Percentiles rank a stretch among this genome's conserved stretches.
Evolutionary conservation across 257 asterid genomes (phyloP).

Genomic region (Solanum rostratum): DNA sequence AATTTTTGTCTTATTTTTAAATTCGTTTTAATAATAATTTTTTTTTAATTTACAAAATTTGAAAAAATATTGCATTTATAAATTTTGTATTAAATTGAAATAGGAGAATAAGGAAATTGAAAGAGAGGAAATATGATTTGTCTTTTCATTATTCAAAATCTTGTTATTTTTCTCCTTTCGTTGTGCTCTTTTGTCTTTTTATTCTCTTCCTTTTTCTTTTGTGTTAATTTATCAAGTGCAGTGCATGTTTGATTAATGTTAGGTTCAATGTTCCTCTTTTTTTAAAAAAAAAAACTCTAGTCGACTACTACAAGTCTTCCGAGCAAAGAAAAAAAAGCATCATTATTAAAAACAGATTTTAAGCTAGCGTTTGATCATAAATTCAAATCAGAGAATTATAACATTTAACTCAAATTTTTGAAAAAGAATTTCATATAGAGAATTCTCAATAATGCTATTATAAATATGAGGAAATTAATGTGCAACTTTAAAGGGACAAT

Average conservation of each 20-base stretch:
- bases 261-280: neutral
- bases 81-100: too few relatives aligned
- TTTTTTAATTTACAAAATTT: too few relatives aligned
- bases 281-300: neutral
- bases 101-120: too few relatives aligned
- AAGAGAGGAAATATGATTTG: too few relatives aligned
- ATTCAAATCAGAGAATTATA: neutral
- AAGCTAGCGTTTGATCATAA: too few relatives aligned
- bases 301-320: neutral
- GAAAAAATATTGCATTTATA: too few relatives aligned
- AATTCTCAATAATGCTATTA: neutral
- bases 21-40: too few relatives aligned
- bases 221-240: neutral
- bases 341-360: neutral
- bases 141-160: too few relatives aligned
- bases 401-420: neutral
- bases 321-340: neutral
- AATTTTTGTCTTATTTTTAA: too few relatives aligned
- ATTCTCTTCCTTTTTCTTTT: neutral
- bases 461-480: neutral
- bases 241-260: neutral
- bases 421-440: neutral
- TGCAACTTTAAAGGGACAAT: neutral
- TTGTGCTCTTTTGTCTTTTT: neutral
- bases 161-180: neutral